A percentile compares a stretch with the other conserved stretches of the same genome.
phyloP scores from a whole-genome alignment of 139 green algal species.

The Chloropicon primus region DNA sequence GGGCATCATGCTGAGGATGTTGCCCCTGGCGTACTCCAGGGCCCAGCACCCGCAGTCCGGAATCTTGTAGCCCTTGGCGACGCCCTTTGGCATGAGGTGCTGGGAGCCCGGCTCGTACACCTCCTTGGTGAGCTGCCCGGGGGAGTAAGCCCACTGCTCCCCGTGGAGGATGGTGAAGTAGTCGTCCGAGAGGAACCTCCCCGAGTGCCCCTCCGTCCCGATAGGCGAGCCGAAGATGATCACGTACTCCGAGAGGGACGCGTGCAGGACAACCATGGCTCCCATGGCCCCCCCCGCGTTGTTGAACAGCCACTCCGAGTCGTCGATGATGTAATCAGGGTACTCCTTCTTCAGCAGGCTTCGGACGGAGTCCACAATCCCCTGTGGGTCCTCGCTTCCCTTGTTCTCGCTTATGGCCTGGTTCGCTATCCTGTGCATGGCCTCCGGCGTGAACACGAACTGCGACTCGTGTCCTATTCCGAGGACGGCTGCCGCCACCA shows the following conservation, averaged over 20 bases:
- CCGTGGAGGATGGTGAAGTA: conserved; percentile 8
- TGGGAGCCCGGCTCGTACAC: conserved; percentile 3
- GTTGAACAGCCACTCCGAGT: conserved; percentile 4
- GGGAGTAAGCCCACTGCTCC: conserved; percentile 2
- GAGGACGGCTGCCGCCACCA: neutral
- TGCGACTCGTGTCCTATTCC: conserved; percentile 1
- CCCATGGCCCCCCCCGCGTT: conserved; percentile 6
- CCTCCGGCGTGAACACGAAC: conserved; percentile 7
- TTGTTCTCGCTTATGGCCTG: neutral
- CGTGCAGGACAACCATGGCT: conserved; percentile 4
- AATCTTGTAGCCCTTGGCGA: conserved; percentile 4
- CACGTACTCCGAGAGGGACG: conserved; percentile 3
- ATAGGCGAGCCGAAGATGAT: conserved; percentile 9
- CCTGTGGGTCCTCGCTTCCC: neutral
- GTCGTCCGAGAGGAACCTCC: conserved; percentile 7
- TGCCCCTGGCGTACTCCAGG: conserved; percentile 5
- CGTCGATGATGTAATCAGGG: neutral
- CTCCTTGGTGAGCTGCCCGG: conserved; percentile 1
- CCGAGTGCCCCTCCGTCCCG: conserved; percentile 5
- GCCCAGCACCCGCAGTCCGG: conserved; percentile 2
- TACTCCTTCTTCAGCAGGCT: neutral
- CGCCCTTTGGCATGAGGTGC: neutral
- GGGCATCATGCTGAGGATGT: conserved; percentile 5
- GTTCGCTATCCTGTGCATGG: neutral
- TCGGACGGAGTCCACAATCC: neutral